Evolutionary conservation across 495 filamentous ascomycete species (phyloP), one percentile per base, ranked within the genome.

Genomic region (Podospora australis): DNA sequence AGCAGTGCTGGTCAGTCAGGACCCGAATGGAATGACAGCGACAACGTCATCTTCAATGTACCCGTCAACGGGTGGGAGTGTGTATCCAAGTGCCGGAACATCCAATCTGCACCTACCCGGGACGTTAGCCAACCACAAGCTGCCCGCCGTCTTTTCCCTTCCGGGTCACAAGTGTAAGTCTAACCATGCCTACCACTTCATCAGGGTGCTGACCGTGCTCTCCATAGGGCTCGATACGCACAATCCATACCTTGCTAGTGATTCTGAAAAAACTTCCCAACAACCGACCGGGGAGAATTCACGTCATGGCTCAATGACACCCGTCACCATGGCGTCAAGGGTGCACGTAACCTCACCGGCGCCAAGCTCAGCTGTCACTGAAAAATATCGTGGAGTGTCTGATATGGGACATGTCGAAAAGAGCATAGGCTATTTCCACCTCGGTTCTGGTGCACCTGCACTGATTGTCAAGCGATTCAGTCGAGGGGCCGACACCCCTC

Each of bases 401-500:
- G 55, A 60, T 28, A 44, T 62, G 1, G 58, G 55, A 13, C 60
- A 53, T 5, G 41, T 66, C 20, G 55, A 64, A 39, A 65, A 63
- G 51, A 52, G 64, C 21, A 67, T 70, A 23, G 54, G 56, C 11
- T 56, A 57, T 11, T 56, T 54, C 29, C 57, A 62, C 14, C 46
- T 51, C 10, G 65, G 60, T 7, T 53, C 58, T 11, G 58, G 66
- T 23, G 57, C 50, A 11, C 51, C 54, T 19, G 44, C 47, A 8
- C 57, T 57, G 21, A 48, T 65, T 11, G 49, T 45, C 35, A 64
- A 62, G 43, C 65, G 58, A 28, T 67, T 68, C 44, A 57, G 59
- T 8, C 63, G 68, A 25, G 56, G 65, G 39, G 52, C 57, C 19
- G 52, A 58, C 10, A 49, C 51, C 17, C 53, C 47, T 14, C 32